Evolutionary conservation across 805 yeast genomes (phyloP).

Genomic region (Candida qinlingensis): DNA sequence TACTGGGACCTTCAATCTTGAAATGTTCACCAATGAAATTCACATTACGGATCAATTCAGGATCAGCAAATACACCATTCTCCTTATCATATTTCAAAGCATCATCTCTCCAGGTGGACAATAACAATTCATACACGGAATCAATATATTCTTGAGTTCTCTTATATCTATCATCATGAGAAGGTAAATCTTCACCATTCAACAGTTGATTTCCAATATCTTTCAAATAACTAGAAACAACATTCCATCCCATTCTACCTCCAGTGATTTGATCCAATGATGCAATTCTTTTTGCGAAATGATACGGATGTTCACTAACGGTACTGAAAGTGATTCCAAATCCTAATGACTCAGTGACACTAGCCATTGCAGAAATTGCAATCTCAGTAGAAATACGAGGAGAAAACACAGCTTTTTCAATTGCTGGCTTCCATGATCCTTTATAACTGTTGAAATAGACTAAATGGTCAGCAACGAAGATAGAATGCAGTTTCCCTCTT

Average conservation of each 20-base stretch:
- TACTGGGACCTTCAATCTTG: constrained; percentile 36
- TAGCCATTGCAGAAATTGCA: constrained; percentile 26
- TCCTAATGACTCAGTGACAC: constrained; percentile 28
- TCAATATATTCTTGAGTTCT: constrained; percentile 35
- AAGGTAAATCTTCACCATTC: constrained; percentile 29
- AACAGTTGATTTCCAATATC: constrained; percentile 33
- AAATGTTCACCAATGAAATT: constrained; percentile 34
- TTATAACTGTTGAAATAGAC: constrained; percentile 34
- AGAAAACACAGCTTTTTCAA: constrained; percentile 18
- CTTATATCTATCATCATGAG: constrained; percentile 33
- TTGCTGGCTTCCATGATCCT: constrained; percentile 31
- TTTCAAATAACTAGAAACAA: constrained; percentile 34
- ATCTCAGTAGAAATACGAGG: constrained; percentile 30
- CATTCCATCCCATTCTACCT: constrained; percentile 41
- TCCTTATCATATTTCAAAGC: constrained; percentile 15
- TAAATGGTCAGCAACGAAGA: constrained; percentile 34
- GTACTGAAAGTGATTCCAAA: constrained; percentile 38
- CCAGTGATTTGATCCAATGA: constrained; percentile 37
- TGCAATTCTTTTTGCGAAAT: constrained; percentile 36
- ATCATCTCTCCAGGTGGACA: constrained; percentile 36
- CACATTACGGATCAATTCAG: constrained; percentile 31
- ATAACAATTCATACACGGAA: constrained; percentile 31
- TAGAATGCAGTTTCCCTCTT: constrained; percentile 31
- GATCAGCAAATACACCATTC: constrained; percentile 28
- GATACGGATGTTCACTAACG: constrained; percentile 37